Evolutionary conservation across 192 early-diverging fungal species (phyloP).

Genomic region (Entomortierella parvispora): DNA sequence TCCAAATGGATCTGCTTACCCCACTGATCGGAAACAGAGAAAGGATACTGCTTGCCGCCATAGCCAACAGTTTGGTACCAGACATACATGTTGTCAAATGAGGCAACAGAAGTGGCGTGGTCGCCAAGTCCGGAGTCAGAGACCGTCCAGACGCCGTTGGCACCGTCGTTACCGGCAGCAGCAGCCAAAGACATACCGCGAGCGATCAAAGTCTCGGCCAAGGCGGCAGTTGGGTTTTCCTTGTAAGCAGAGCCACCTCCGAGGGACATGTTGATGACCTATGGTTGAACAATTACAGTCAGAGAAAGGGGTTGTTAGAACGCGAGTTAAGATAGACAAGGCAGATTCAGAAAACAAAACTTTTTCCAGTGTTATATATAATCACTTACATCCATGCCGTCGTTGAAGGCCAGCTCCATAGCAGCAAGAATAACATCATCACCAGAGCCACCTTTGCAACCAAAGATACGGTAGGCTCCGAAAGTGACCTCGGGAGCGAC

Average conservation of each 20-base stretch:
- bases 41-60: constrained; percentile 15
- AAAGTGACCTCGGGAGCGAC: constrained; percentile 87
- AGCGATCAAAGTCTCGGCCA: constrained; percentile 56
- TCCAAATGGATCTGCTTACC: constrained; percentile 54
- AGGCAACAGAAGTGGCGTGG: constrained; percentile 54
- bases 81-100: constrained; percentile 22
- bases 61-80: constrained; percentile 15
- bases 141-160: constrained; percentile 64
- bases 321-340: constrained; percentile 36
- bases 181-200: constrained; percentile 70
- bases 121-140: constrained; percentile 67
- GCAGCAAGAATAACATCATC: constrained; percentile 83
- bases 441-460: constrained; percentile 72
- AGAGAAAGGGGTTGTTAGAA: constrained; percentile 17
- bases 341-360: constrained; percentile 54
- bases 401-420: constrained; percentile 76
- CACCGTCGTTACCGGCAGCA: constrained; percentile 83
- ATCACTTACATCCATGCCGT: constrained; percentile 73
- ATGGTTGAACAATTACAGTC: constrained; percentile 13
- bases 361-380: too few species aligned
- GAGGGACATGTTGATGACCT: constrained; percentile 76
- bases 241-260: constrained; percentile 70
- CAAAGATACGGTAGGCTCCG: constrained; percentile 85
- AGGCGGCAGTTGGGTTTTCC: constrained; percentile 58
- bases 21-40: constrained; percentile 6